These are phyloP conservation scores for Termitomyces sp. DNA, from an alignment of 768 basidiomycete species.

Conservation along the genomic window DNA sequence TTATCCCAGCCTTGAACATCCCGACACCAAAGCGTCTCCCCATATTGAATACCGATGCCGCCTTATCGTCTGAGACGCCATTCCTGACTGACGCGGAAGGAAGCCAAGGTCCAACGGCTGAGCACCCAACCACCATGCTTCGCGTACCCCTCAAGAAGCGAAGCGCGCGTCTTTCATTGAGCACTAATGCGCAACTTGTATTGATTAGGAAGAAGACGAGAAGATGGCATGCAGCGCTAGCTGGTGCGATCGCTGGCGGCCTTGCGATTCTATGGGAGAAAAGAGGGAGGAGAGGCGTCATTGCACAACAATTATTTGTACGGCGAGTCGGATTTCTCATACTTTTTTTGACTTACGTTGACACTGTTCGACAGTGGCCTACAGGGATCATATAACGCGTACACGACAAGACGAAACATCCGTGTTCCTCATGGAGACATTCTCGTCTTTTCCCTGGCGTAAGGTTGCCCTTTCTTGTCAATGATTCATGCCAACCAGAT, in stretches of 20 bases:
- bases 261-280: slow-evolving; percentile 77
- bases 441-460: slow-evolving; percentile 76
- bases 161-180: slow-evolving; percentile 51
- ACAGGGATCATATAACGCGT: slow-evolving; percentile 84
- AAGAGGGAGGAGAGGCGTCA: slow-evolving; percentile 50
- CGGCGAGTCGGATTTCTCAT: slow-evolving; percentile 41
- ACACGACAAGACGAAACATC: slow-evolving; percentile 60
- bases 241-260: slow-evolving; percentile 71
- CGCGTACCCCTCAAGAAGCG: slow-evolving; percentile 28
- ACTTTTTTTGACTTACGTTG: neutral
- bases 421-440: slow-evolving; percentile 79
- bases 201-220: slow-evolving; percentile 59
- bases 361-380: slow-evolving; percentile 51
- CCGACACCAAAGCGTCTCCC: slow-evolving; percentile 20
- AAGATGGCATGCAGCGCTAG: slow-evolving; percentile 77
- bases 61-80: slow-evolving; percentile 10
- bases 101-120: slow-evolving; percentile 17
- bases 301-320: slow-evolving; percentile 88
- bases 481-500: neutral
- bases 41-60: slow-evolving; percentile 20
- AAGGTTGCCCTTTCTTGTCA: slow-evolving; percentile 14
- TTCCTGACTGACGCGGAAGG: slow-evolving; percentile 12
- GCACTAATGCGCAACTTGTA: slow-evolving; percentile 55
- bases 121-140: slow-evolving; percentile 19
- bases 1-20: slow-evolving; percentile 46